Conservation (phyloP, 352 stramenopile species). For the Globisporangium recalcitrans region DNA sequence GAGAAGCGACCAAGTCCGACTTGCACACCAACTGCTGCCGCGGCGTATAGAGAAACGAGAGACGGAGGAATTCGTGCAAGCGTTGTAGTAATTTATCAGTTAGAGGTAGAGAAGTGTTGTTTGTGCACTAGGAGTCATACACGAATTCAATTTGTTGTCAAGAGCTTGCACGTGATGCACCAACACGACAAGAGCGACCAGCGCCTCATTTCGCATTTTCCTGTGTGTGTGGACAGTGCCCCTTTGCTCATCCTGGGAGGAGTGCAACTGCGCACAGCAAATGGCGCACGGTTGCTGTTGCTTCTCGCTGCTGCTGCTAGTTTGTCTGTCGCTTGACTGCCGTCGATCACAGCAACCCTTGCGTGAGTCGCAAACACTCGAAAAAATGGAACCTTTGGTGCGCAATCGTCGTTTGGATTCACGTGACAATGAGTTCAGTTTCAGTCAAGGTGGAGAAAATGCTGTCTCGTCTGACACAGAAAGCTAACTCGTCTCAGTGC, state of each 20-base stretch:
- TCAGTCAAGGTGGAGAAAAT: background rate
- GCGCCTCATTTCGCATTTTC: background rate
- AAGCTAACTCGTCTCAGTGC: background rate
- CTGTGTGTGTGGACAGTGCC: background rate
- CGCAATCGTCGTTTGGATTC: background rate
- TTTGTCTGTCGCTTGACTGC: no score
- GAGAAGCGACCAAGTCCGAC: background rate
- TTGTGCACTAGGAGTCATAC: no score
- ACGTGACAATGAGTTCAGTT: slow-evolving; percentile 5
- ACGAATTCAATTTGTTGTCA: no score
- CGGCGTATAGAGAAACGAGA: background rate
- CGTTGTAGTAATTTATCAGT: slow-evolving; percentile 3
- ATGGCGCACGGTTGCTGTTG: no score
- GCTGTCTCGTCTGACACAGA: background rate
- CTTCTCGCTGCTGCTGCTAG: no score
- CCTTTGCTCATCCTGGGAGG: no score
- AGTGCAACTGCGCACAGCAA: no score
- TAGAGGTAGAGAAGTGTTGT: background rate
- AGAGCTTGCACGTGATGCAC: background rate
- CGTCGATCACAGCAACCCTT: no score
- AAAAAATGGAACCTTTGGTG: background rate
- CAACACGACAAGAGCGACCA: no score
- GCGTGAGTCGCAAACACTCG: no score
- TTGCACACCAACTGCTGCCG: slow-evolving; percentile 1
- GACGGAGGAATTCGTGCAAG: background rate